phyloP scores from a whole-genome alignment of 306 rosid genomes.

The Lagenaria siceraria region DNA sequence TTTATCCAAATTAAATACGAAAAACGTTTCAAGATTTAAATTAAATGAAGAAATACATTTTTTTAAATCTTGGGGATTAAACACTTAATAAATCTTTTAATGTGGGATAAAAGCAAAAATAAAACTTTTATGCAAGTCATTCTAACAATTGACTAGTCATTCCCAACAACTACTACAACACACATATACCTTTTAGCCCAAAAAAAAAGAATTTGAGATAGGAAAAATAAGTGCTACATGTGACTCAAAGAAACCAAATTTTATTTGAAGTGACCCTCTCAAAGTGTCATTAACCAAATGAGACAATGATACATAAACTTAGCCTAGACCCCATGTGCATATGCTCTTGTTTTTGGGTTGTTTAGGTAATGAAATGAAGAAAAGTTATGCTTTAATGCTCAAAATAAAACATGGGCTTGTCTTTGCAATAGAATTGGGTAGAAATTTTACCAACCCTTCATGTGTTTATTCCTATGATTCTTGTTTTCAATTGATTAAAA shows the following conservation, averaged over 20 bases:
- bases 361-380: not conserved
- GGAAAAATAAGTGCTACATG: not conserved
- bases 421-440: not conserved
- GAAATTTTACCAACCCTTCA: not conserved
- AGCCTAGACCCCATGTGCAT: not conserved
- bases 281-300: not conserved
- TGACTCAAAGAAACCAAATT: not conserved
- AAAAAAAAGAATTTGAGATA: not conserved
- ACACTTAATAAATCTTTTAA: too few relatives aligned
- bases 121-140: too few relatives aligned
- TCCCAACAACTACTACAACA: too few relatives aligned
- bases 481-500: not conserved
- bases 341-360: not conserved
- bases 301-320: not conserved
- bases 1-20: too few relatives aligned
- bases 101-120: too few relatives aligned
- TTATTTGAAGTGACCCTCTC: not conserved
- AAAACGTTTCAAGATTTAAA: too few relatives aligned
- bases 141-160: too few relatives aligned
- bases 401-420: not conserved
- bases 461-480: not conserved
- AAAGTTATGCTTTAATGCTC: not conserved
- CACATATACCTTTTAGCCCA: not conserved
- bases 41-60: too few relatives aligned
- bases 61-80: too few relatives aligned